These are phyloP conservation scores for Fomitopsis betulina DNA, from an alignment of 1,284 basidiomycete genomes.

Conservation along the genomic window DNA sequence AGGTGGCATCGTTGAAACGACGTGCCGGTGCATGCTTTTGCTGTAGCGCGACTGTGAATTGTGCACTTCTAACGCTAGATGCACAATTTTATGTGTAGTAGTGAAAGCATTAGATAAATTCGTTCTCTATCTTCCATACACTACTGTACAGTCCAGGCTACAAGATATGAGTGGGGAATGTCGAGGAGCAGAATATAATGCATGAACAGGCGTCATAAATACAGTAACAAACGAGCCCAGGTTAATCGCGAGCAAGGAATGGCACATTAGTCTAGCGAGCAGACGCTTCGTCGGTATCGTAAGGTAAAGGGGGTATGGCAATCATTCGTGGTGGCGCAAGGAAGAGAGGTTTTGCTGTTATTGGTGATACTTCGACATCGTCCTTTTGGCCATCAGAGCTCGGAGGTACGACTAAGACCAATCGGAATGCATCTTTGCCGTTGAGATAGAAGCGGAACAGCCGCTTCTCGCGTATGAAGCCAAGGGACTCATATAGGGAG, in stretches of 20 bases:
- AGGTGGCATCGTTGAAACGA: too few relatives aligned
- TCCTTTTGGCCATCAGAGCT: slow-evolving; percentile 15
- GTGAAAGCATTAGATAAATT: too few relatives aligned
- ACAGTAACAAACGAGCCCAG: background rate
- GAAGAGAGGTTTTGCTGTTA: slow-evolving; percentile 13
- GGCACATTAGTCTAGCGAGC: background rate
- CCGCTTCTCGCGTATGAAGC: slow-evolving; percentile 95
- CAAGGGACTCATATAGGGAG: slow-evolving; percentile 85
- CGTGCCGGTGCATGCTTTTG: too few relatives aligned
- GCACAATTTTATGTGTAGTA: too few relatives aligned
- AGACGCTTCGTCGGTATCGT: slow-evolving; percentile 5
- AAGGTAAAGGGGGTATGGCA: slow-evolving; percentile 14
- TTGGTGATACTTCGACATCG: slow-evolving; percentile 9
- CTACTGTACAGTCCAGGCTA: background rate
- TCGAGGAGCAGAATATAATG: background rate
- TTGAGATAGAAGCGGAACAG: slow-evolving; percentile 96
- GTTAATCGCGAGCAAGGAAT: too few relatives aligned
- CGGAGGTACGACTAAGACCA: slow-evolving; percentile 56
- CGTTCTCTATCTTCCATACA: background rate
- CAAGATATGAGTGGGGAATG: background rate
- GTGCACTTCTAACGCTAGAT: too few relatives aligned
- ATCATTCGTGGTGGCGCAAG: slow-evolving; percentile 21
- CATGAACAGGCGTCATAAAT: background rate
- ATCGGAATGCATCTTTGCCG: slow-evolving; percentile 80
- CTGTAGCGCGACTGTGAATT: too few relatives aligned